Percentiles rank a stretch among this genome's conserved stretches.
These are phyloP conservation scores for Alternaria postmessia DNA, from an alignment of 2,329 filamentous ascomycete genomes.

Conservation along the genomic window DNA sequence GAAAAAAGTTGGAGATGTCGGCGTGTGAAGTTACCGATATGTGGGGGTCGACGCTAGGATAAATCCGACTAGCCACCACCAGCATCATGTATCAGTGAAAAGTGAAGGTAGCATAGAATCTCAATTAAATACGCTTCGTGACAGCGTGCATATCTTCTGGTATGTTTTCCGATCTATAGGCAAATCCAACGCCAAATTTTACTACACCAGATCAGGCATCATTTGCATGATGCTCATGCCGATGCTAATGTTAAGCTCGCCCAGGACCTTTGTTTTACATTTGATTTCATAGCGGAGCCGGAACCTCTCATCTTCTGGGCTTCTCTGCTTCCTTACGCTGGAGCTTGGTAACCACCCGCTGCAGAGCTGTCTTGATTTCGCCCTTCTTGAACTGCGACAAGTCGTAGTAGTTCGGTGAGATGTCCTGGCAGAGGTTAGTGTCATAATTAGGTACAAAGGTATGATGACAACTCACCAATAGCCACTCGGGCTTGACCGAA, in stretches of 20 bases:
- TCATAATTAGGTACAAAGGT: background rate
- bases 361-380: conserved; percentile 76
- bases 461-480: conserved; percentile 69
- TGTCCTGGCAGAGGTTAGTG: conserved; percentile 68
- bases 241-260: background rate
- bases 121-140: background rate
- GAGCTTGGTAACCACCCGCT: conserved; percentile 63
- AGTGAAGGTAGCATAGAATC: background rate
- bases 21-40: conserved; percentile 17
- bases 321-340: conserved; percentile 58
- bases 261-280: background rate
- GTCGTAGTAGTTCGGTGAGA: conserved; percentile 93
- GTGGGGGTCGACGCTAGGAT: conserved; percentile 24
- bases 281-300: background rate
- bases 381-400: conserved; percentile 81
- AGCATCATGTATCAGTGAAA: background rate
- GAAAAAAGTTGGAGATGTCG: conserved; percentile 45
- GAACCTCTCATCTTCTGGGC: conserved; percentile 12
- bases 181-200: background rate
- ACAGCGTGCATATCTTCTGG: background rate
- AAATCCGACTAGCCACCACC: conserved; percentile 1
- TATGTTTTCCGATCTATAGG: background rate
- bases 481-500: conserved; percentile 90
- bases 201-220: background rate
- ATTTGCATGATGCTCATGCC: background rate